Conservation (phyloP, 352 stramenopile genomes). For the Globisporangium splendens region DNA sequence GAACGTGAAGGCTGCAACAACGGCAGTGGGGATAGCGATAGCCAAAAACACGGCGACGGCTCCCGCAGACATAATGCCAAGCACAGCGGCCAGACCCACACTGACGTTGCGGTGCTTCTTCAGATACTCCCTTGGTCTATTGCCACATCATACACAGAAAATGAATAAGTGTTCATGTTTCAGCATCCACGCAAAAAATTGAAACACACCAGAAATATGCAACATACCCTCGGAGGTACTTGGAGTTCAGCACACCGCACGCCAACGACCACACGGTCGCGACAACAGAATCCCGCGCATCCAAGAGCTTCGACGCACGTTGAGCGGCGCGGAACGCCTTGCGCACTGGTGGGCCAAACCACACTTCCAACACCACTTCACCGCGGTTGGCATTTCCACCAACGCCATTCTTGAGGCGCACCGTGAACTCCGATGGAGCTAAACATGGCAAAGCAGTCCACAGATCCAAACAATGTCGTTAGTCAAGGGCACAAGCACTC, state of each 20-base stretch:
- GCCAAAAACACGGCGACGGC: constrained; percentile 53
- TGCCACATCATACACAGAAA: constrained; percentile 1
- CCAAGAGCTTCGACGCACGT: constrained; percentile 66
- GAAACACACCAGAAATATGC: neutral
- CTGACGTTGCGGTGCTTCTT: constrained; percentile 79
- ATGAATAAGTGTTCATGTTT: neutral
- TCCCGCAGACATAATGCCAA: constrained; percentile 51
- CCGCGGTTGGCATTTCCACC: constrained; percentile 39
- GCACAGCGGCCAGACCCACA: constrained; percentile 45
- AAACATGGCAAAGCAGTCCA: neutral
- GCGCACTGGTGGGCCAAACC: constrained; percentile 74
- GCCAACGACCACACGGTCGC: constrained; percentile 42
- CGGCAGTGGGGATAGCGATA: constrained; percentile 65
- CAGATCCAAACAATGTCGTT: neutral
- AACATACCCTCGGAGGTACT: constrained; percentile 44
- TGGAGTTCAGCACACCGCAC: constrained; percentile 21
- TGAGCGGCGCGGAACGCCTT: constrained; percentile 76
- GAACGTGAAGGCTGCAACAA: constrained; percentile 74
- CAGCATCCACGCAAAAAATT: neutral
- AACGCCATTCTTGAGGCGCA: constrained; percentile 49
- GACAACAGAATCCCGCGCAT: constrained; percentile 68
- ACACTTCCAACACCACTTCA: constrained; percentile 59
- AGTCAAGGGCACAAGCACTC: neutral
- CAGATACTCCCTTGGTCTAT: constrained; percentile 50
- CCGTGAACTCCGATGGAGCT: constrained; percentile 32